These are phyloP conservation scores for Ottelia alismoides DNA, from an alignment of 106 monocot genomes.

Conservation along the genomic window DNA sequence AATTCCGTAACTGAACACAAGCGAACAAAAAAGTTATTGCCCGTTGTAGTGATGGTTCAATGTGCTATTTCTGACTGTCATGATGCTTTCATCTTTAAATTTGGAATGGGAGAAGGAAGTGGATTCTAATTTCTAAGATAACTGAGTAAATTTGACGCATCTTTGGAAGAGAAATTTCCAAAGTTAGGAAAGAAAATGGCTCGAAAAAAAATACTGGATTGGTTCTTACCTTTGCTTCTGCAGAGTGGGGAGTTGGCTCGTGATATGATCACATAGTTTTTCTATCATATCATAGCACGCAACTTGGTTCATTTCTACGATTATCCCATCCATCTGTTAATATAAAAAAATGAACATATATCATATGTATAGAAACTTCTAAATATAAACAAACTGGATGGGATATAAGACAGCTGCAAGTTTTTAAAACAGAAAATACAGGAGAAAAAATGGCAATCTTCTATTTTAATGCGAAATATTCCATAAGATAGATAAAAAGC, in stretches of 20 bases:
- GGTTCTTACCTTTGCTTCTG: slow-evolving; percentile 55
- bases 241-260: slow-evolving; percentile 29
- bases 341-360: background rate
- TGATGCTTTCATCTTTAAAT: background rate
- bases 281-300: slow-evolving; percentile 76
- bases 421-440: no score
- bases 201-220: background rate
- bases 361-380: background rate
- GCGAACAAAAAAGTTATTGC: no score
- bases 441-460: no score
- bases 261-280: slow-evolving; percentile 33
- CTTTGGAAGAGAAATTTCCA: background rate
- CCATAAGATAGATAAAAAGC: no score
- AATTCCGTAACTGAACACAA: no score
- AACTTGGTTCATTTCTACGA: slow-evolving; percentile 45
- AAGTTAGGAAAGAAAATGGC: background rate
- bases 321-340: slow-evolving; percentile 58
- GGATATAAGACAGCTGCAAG: no score
- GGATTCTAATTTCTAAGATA: no score
- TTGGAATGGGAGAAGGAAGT: background rate
- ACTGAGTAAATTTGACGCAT: no score
- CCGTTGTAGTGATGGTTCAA: no score
- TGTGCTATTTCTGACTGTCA: background rate
- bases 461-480: no score
- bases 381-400: no score